phyloP scores from a whole-genome alignment of 352 stramenopile genomes.

The Phytophthora podocarpi region DNA sequence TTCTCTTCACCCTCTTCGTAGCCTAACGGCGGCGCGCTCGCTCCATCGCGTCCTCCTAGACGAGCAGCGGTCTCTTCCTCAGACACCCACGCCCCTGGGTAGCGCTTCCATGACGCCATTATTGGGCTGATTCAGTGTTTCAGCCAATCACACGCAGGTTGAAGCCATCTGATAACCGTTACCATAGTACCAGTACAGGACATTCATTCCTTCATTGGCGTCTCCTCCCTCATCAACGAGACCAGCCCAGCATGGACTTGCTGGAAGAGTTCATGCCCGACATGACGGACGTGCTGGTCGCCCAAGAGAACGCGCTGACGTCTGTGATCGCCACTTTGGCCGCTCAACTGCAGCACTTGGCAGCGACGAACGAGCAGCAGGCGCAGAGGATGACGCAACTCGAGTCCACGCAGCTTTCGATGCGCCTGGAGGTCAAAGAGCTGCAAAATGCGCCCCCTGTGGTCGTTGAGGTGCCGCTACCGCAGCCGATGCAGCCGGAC shows the following conservation, averaged over 20 bases:
- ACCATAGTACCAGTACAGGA: too few species aligned
- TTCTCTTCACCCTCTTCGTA: conserved; percentile 5
- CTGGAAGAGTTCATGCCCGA: conserved; percentile 72
- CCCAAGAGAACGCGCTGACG: conserved; percentile 63
- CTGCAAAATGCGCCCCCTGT: conserved; percentile 30
- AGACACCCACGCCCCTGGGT: conserved; percentile 8
- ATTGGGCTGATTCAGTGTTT: neutral
- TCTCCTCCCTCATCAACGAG: too few species aligned
- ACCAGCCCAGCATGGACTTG: conserved; percentile 55
- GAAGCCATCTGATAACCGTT: conserved; percentile 14
- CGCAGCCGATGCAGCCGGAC: conserved; percentile 14
- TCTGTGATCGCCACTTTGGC: conserved; percentile 58
- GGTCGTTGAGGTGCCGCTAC: conserved; percentile 24
- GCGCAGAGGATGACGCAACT: conserved; percentile 38
- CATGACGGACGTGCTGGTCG: conserved; percentile 61
- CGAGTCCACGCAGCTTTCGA: conserved; percentile 36
- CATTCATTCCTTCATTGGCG: too few species aligned
- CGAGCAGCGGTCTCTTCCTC: conserved; percentile 1
- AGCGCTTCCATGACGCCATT: conserved; percentile 29
- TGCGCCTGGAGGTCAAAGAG: conserved; percentile 32
- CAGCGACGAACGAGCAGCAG: conserved; percentile 41
- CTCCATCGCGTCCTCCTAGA: neutral
- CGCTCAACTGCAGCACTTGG: conserved; percentile 57
- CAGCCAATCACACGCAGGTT: conserved; percentile 11
- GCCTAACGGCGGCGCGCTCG: conserved; percentile 14